phyloP scores from a whole-genome alignment of 2,329 filamentous ascomycete genomes.

The Neurospora crassa region DNA sequence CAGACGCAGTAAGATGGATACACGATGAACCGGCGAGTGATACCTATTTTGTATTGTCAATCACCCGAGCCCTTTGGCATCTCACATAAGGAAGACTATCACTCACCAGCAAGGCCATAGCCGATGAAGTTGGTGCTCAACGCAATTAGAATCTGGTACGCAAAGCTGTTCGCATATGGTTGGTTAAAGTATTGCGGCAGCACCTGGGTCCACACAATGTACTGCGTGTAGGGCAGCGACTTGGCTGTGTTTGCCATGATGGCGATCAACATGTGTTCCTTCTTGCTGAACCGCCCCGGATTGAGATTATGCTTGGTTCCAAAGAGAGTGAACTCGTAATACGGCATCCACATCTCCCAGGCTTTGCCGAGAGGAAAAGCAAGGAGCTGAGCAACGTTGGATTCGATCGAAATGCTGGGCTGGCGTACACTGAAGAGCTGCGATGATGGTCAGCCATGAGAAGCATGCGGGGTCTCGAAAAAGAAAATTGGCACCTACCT shows the following conservation, averaged over 20 bases:
- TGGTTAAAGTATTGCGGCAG: constrained; percentile 42
- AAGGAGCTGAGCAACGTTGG: constrained; percentile 47
- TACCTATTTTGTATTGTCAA: constrained; percentile 13
- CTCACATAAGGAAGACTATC: background rate
- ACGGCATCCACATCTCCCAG: constrained; percentile 40
- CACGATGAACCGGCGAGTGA: constrained; percentile 28
- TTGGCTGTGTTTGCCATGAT: constrained; percentile 52
- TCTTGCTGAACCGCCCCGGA: constrained; percentile 47
- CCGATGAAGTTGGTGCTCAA: constrained; percentile 45
- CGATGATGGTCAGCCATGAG: background rate
- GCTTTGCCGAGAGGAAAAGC: constrained; percentile 45
- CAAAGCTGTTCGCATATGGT: constrained; percentile 34
- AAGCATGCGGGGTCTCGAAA: background rate
- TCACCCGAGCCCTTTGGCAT: background rate
- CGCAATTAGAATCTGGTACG: constrained; percentile 40
- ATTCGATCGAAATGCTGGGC: constrained; percentile 42
- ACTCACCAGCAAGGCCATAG: constrained; percentile 43
- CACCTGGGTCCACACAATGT: constrained; percentile 40
- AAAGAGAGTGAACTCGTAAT: constrained; percentile 37
- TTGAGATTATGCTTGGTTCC: constrained; percentile 41
- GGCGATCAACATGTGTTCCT: constrained; percentile 50
- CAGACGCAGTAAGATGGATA: constrained; percentile 31
- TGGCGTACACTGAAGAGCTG: constrained; percentile 46
- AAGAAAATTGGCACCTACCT: constrained; percentile 15
- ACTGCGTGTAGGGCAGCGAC: constrained; percentile 37